Evolutionary conservation across 495 filamentous ascomycete species (phyloP).

Genomic region (Schizothecium vesticola): DNA sequence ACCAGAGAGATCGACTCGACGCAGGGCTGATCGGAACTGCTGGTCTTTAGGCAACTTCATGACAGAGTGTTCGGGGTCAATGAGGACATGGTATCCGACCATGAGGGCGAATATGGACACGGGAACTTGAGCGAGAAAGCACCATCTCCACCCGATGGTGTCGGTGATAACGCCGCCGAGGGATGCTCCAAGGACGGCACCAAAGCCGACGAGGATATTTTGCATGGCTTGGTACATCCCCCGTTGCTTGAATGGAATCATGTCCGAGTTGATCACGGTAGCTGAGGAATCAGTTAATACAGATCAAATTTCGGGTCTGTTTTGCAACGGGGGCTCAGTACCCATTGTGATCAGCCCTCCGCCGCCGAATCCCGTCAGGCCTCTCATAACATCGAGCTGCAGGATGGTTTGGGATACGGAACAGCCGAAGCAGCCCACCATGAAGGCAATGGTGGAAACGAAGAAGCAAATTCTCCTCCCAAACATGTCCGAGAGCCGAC

Average conservation of each 20-base stretch:
- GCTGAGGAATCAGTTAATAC: slow-evolving; percentile 33
- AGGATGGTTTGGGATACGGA: slow-evolving; percentile 40
- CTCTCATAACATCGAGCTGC: slow-evolving; percentile 40
- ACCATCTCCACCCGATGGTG: slow-evolving; percentile 47
- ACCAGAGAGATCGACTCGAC: slow-evolving; percentile 52
- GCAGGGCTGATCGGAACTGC: slow-evolving; percentile 39
- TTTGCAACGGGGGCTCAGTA: neutral
- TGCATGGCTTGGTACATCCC: slow-evolving; percentile 63
- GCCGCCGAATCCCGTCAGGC: slow-evolving; percentile 53
- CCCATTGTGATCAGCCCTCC: slow-evolving; percentile 59
- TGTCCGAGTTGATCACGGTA: slow-evolving; percentile 61
- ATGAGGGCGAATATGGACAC: slow-evolving; percentile 50
- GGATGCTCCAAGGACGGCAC: slow-evolving; percentile 43
- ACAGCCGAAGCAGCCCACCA: slow-evolving; percentile 44
- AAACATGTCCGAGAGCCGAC: slow-evolving; percentile 48
- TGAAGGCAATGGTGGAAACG: slow-evolving; percentile 43
- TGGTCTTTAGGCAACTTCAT: slow-evolving; percentile 12
- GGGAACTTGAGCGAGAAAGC: slow-evolving; percentile 47
- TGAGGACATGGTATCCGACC: slow-evolving; percentile 50
- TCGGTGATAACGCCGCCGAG: slow-evolving; percentile 49
- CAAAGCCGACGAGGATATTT: slow-evolving; percentile 56
- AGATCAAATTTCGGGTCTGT: neutral
- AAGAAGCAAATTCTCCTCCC: slow-evolving; percentile 50
- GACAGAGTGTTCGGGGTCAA: slow-evolving; percentile 30
- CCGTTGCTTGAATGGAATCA: slow-evolving; percentile 56